Conservation (phyloP, 139 green algal species). For the Micractinium conductrix region DNA sequence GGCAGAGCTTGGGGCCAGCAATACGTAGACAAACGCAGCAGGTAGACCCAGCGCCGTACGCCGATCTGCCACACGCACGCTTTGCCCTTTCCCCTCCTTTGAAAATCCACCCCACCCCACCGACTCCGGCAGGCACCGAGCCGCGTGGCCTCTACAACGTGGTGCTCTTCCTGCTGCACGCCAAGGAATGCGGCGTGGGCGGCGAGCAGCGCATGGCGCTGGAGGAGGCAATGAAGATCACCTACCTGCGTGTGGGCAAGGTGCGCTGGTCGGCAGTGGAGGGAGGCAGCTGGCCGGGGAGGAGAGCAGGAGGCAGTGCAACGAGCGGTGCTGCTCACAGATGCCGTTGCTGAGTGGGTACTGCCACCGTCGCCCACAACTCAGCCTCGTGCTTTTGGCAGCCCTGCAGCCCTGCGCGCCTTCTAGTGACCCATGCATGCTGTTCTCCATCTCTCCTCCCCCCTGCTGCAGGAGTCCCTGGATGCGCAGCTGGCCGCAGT, state of each 20-base stretch:
- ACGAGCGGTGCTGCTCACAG: not conserved
- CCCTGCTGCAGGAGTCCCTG: conserved; percentile 56
- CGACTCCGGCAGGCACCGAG: conserved; percentile 86
- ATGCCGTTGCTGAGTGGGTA: no score
- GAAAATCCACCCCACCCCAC: no score
- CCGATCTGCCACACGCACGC: no score
- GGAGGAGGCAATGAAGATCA: conserved; percentile 91
- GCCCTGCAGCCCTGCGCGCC: no score
- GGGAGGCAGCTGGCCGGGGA: not conserved
- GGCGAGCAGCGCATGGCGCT: conserved; percentile 57
- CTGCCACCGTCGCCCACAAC: not conserved
- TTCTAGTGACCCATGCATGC: no score
- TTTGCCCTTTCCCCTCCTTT: no score
- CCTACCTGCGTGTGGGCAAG: conserved; percentile 89
- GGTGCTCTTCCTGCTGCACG: conserved; percentile 95
- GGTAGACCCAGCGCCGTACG: no score
- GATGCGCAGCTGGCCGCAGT: conserved; percentile 90
- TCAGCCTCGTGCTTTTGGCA: not conserved
- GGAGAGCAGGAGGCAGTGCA: not conserved
- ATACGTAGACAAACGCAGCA: no score
- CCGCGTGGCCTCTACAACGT: conserved; percentile 93
- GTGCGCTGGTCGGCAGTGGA: not conserved
- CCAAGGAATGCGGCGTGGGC: conserved; percentile 73
- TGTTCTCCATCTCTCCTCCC: not conserved
- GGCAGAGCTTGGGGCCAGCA: no score